Percentiles rank a stretch among this genome's conserved stretches.
These are phyloP conservation scores for Tetrahymena malaccensis DNA, from an alignment of 73 alveolate genomes.

Conservation along the genomic window DNA sequence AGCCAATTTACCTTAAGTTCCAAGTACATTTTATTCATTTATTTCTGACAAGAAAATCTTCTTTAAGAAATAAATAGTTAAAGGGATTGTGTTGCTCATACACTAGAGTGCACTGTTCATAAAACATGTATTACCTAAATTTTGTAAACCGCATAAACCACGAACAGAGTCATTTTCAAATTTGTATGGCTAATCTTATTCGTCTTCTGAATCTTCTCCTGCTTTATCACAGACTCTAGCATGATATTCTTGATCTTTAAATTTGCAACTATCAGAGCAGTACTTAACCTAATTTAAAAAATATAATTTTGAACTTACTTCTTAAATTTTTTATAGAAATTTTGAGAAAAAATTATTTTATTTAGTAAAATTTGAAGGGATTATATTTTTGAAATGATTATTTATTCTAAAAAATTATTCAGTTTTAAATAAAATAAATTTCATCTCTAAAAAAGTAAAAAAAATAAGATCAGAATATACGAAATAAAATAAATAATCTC, in stretches of 20 bases:
- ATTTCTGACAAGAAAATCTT: slow-evolving; percentile 60
- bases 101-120: slow-evolving; percentile 95
- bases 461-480: not conserved
- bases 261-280: not conserved
- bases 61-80: slow-evolving; percentile 76
- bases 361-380: too few relatives aligned
- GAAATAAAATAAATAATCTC: too few relatives aligned
- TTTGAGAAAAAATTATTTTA: too few relatives aligned
- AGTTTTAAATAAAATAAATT: too few relatives aligned
- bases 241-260: not conserved
- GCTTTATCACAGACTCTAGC: not conserved
- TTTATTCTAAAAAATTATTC: too few relatives aligned
- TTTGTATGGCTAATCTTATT: not conserved
- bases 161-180: not conserved
- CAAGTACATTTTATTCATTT: slow-evolving; percentile 80
- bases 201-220: slow-evolving; percentile 40
- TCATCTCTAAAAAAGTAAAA: too few relatives aligned
- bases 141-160: slow-evolving; percentile 86
- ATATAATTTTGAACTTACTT: not conserved
- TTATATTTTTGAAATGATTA: too few relatives aligned
- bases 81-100: slow-evolving; percentile 69
- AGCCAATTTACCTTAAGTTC: slow-evolving; percentile 77
- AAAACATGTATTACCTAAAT: slow-evolving; percentile 98
- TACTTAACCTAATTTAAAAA: not conserved
- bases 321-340: too few relatives aligned